Conservation (phyloP, 2,329 filamentous ascomycete species). For the Aspergillaceae sp. region DNA sequence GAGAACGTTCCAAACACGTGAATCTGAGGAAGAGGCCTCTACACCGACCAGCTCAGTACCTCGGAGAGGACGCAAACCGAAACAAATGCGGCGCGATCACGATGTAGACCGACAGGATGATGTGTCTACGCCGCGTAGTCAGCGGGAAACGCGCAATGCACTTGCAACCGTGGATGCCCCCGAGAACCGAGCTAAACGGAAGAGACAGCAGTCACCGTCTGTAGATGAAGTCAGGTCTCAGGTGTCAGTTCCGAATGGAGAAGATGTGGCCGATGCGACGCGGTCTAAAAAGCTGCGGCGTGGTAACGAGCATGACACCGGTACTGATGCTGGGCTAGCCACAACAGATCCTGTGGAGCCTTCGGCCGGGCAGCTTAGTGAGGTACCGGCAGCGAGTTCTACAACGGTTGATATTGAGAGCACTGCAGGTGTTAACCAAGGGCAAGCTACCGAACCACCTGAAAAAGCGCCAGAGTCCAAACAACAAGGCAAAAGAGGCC, state of each 20-base stretch:
- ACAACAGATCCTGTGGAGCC: too few species aligned
- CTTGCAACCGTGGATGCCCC: not conserved
- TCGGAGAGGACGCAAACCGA: conserved; percentile 10
- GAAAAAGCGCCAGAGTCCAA: not conserved
- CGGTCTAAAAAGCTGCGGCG: not conserved
- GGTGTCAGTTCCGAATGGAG: not conserved
- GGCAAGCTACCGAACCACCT: not conserved
- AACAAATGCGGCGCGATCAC: conserved; percentile 8
- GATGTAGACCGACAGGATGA: not conserved
- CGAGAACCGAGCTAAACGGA: not conserved
- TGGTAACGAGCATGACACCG: not conserved
- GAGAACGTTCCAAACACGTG: conserved; percentile 3
- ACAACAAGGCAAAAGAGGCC: conserved; percentile 5
- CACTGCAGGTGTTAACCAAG: not conserved
- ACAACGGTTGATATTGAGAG: not conserved
- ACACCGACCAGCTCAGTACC: not conserved
- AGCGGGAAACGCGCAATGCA: not conserved
- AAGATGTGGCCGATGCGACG: not conserved
- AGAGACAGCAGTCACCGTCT: not conserved
- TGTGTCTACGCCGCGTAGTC: not conserved
- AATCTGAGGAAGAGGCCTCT: not conserved
- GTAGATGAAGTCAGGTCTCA: not conserved
- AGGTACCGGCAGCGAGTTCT: too few species aligned
- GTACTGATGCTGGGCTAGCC: not conserved
- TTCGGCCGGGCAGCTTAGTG: too few species aligned